Evolutionary conservation across 495 filamentous ascomycete genomes (phyloP).

Genomic region (Penicillium flavigenum): DNA sequence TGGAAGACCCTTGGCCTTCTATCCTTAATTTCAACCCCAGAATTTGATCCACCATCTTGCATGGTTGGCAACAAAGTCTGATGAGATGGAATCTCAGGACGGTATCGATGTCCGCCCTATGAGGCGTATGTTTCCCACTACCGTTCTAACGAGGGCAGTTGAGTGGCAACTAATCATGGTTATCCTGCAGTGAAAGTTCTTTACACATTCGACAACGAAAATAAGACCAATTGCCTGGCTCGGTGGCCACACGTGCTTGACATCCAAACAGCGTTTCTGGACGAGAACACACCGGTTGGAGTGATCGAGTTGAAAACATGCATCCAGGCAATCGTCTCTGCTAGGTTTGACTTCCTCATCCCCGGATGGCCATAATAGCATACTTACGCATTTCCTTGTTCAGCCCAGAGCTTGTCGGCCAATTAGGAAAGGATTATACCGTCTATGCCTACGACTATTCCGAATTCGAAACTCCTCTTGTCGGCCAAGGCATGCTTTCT

Average conservation of each 20-base stretch:
- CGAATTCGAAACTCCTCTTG: conserved; percentile 86
- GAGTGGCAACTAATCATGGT: conserved; percentile 21
- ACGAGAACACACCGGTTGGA: conserved; percentile 76
- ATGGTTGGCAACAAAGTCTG: conserved; percentile 34
- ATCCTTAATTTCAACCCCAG: conserved; percentile 1
- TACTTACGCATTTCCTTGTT: conserved; percentile 22
- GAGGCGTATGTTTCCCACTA: conserved; percentile 44
- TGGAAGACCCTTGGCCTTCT: background rate
- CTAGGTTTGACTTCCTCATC: conserved; percentile 50
- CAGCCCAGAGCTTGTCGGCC: conserved; percentile 84
- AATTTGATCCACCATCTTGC: conserved; percentile 14
- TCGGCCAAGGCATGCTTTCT: conserved; percentile 95
- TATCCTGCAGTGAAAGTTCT: conserved; percentile 72
- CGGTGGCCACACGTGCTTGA: conserved; percentile 80
- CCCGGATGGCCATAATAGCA: conserved; percentile 8
- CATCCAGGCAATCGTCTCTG: conserved; percentile 78
- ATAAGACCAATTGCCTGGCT: conserved; percentile 87
- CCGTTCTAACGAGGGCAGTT: background rate
- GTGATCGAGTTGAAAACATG: conserved; percentile 89
- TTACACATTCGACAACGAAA: conserved; percentile 91
- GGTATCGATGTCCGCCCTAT: conserved; percentile 54
- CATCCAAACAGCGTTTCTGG: conserved; percentile 75
- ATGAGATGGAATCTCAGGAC: conserved; percentile 52
- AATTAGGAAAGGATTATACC: conserved; percentile 85
- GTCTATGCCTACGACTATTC: conserved; percentile 97